These are phyloP conservation scores for Pythium dissimile DNA, from an alignment of 352 stramenopile genomes.

Conservation along the genomic window DNA sequence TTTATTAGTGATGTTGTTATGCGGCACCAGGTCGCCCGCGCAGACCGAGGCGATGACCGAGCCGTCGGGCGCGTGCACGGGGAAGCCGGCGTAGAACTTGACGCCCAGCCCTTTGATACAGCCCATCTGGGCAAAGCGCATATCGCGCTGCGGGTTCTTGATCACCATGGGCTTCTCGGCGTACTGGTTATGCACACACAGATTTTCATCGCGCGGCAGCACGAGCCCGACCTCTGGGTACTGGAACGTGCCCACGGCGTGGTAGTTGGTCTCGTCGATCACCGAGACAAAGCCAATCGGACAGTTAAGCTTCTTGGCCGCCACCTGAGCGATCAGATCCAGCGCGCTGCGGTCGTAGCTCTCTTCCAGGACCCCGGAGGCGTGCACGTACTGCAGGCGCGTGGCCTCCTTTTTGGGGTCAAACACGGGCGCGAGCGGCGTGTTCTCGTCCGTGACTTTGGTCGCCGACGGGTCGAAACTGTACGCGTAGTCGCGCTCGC, in stretches of 20 bases:
- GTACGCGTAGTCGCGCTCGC: constrained; percentile 46
- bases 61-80: constrained; percentile 39
- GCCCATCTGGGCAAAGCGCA: constrained; percentile 55
- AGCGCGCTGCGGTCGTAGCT: constrained; percentile 47
- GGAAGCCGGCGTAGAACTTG: constrained; percentile 69
- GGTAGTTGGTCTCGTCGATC: constrained; percentile 45
- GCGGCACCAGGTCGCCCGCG: constrained; percentile 33
- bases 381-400: constrained; percentile 43
- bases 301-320: constrained; percentile 46
- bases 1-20: constrained; percentile 62
- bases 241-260: constrained; percentile 43
- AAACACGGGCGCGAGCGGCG: constrained; percentile 44
- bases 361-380: constrained; percentile 35
- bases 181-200: constrained; percentile 59
- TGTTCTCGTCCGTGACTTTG: constrained; percentile 32
- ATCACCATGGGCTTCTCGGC: constrained; percentile 56
- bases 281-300: constrained; percentile 61
- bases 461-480: constrained; percentile 25
- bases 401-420: constrained; percentile 32
- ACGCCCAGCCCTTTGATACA: constrained; percentile 40
- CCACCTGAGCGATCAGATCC: constrained; percentile 51
- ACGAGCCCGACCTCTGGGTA: constrained; percentile 27
- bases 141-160: constrained; percentile 61
- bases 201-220: constrained; percentile 44
- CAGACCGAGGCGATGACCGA: constrained; percentile 48